Conservation (phyloP, 2,329 filamentous ascomycete genomes). For the Venturia oleaginea region DNA sequence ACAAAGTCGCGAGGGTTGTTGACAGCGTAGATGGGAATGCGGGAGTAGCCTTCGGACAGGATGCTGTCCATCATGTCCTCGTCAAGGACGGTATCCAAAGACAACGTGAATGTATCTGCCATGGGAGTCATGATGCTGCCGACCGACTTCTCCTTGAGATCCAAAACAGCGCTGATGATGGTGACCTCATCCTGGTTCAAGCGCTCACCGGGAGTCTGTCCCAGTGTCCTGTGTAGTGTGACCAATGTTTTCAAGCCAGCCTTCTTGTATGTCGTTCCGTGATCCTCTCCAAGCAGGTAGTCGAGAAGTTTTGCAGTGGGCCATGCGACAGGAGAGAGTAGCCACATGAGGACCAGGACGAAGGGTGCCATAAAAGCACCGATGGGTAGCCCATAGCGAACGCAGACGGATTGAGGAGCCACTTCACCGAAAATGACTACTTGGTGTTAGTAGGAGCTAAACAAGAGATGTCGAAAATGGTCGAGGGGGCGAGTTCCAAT, state of each 20-base stretch:
- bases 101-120: slow-evolving; percentile 93
- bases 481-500: neutral
- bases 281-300: slow-evolving; percentile 84
- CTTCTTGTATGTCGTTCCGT: slow-evolving; percentile 97
- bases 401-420: slow-evolving; percentile 90
- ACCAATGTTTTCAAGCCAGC: slow-evolving; percentile 93
- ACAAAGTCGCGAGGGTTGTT: slow-evolving; percentile 83
- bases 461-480: slow-evolving; percentile 1
- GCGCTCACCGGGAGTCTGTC: slow-evolving; percentile 71
- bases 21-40: slow-evolving; percentile 87
- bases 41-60: slow-evolving; percentile 84
- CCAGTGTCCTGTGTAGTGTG: slow-evolving; percentile 85
- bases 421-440: slow-evolving; percentile 96
- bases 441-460: slow-evolving; percentile 16
- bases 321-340: slow-evolving; percentile 84
- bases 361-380: slow-evolving; percentile 88
- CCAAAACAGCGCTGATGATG: slow-evolving; percentile 93
- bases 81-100: slow-evolving; percentile 86
- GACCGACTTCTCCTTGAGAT: slow-evolving; percentile 92
- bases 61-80: slow-evolving; percentile 93
- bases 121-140: slow-evolving; percentile 98
- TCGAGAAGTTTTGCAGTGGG: slow-evolving; percentile 94
- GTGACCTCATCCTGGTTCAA: slow-evolving; percentile 97
- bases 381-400: slow-evolving; percentile 90
- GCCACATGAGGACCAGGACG: slow-evolving; percentile 82